phyloP scores from a whole-genome alignment of 495 filamentous ascomycete genomes.

The Aspergillus indologenus region DNA sequence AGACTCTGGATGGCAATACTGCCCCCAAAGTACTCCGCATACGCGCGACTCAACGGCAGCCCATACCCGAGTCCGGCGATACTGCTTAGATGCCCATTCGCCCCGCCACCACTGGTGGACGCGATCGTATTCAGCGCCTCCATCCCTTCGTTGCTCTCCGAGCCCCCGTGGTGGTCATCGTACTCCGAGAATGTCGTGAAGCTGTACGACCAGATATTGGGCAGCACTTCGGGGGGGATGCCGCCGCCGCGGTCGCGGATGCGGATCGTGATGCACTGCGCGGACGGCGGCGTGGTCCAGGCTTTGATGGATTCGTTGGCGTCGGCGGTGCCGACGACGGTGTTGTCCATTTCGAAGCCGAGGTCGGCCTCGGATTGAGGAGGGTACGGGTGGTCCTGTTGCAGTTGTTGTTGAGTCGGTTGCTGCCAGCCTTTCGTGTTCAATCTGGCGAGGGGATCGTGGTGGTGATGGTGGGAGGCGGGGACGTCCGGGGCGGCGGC shows the following conservation, averaged over 20 bases:
- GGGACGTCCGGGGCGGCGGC: constrained; percentile 72
- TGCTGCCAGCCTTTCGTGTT: not conserved
- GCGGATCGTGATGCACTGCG: constrained; percentile 88
- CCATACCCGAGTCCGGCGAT: constrained; percentile 95
- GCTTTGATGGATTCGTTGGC: constrained; percentile 36
- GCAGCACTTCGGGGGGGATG: constrained; percentile 75
- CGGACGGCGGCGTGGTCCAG: constrained; percentile 43
- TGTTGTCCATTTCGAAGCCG: constrained; percentile 30
- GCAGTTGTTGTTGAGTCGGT: not conserved
- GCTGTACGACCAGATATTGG: constrained; percentile 91
- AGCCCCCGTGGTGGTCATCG: constrained; percentile 27
- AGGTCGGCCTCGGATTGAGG: constrained; percentile 29
- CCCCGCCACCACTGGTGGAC: constrained; percentile 41
- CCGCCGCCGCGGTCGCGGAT: constrained; percentile 95
- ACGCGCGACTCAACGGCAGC: constrained; percentile 83
- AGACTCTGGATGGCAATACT: constrained; percentile 92
- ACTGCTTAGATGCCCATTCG: constrained; percentile 57
- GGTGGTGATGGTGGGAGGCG: constrained; percentile 19
- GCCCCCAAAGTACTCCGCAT: constrained; percentile 97
- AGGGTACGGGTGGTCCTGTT: not conserved
- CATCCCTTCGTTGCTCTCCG: constrained; percentile 43
- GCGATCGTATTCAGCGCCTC: constrained; percentile 74
- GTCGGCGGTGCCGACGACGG: constrained; percentile 28
- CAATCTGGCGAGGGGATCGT: not conserved
- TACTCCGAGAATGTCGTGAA: constrained; percentile 90